These are phyloP conservation scores for Lycium barbarum DNA, from an alignment of 257 asterid species.

Conservation along the genomic window DNA sequence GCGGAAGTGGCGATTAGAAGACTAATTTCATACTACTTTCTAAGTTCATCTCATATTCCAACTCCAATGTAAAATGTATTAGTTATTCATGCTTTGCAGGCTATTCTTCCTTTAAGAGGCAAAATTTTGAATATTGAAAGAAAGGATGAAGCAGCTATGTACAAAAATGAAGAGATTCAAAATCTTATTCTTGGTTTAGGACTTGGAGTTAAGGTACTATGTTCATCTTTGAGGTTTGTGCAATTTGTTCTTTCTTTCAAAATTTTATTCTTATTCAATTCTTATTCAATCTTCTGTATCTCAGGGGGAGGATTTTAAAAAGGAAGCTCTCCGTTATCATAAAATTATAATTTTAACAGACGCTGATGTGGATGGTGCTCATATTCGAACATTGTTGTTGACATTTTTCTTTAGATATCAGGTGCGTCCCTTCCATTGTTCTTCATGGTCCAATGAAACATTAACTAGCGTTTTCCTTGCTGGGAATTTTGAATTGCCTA, in stretches of 20 bases:
- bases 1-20: not conserved
- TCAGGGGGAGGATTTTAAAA: constrained; percentile 94
- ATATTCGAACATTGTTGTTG: constrained; percentile 85
- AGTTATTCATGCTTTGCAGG: constrained; percentile 59
- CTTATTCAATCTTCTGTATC: constrained; percentile 32
- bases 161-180: constrained; percentile 97
- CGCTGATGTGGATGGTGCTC: constrained; percentile 99
- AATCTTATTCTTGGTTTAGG: constrained; percentile 95
- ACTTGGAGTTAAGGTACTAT: constrained; percentile 91
- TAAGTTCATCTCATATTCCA: not conserved
- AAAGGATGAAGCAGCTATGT: constrained; percentile 97
- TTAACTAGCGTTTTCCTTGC: not conserved
- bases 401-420: constrained; percentile 96
- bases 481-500: constrained; percentile 5
- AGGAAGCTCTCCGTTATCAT: constrained; percentile 95
- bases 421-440: constrained; percentile 53
- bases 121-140: constrained; percentile 95
- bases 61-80: constrained; percentile 17
- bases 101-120: constrained; percentile 96
- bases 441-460: constrained; percentile 25
- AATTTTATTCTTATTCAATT: constrained; percentile 39
- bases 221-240: constrained; percentile 31
- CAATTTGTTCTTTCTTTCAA: constrained; percentile 29
- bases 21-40: constrained; percentile 9
- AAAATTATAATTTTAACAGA: constrained; percentile 94